These are phyloP conservation scores for Neotropicomus parvogracilis DNA, from an alignment of 1,284 basidiomycete species.

Conservation along the genomic window DNA sequence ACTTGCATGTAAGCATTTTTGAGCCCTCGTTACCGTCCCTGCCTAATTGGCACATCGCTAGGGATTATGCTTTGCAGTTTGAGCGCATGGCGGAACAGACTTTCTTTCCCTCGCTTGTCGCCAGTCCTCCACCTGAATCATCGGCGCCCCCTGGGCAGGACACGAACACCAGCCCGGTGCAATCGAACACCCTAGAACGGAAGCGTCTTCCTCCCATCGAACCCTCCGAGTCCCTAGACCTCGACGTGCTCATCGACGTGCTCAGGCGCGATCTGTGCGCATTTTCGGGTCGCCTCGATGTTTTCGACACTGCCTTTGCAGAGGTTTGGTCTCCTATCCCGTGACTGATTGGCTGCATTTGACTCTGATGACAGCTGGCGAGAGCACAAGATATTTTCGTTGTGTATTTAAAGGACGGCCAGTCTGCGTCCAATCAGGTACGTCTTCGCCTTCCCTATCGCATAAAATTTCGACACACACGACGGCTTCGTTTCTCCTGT, in stretches of 20 bases:
- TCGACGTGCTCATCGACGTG: conserved; percentile 1
- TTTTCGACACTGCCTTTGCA: conserved; percentile 14
- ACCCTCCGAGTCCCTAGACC: background rate
- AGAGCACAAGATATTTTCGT: conserved; percentile 18
- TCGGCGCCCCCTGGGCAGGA: background rate
- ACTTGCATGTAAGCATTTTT: conserved; percentile 5
- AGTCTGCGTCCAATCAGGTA: conserved; percentile 15
- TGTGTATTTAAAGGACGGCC: conserved; percentile 21
- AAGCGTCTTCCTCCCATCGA: conserved; percentile 1
- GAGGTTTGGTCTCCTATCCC: conserved; percentile 12
- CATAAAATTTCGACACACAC: too few species aligned
- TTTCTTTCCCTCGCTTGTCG: background rate
- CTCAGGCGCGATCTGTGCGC: conserved; percentile 14
- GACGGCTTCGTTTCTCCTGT: too few species aligned
- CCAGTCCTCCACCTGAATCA: background rate
- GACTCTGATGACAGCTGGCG: conserved; percentile 4
- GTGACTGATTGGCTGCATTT: background rate
- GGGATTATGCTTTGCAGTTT: conserved; percentile 7
- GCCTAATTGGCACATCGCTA: conserved; percentile 2
- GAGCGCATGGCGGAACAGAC: conserved; percentile 11
- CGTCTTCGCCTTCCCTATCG: background rate
- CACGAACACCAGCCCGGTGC: background rate
- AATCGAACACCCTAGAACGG: background rate
- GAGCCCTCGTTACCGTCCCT: background rate
- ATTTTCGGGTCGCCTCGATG: conserved; percentile 8